Percentiles rank a stretch among this genome's conserved stretches.
Evolutionary conservation across 345 rosid species (phyloP).

Genomic region (Salix koriyanagi): DNA sequence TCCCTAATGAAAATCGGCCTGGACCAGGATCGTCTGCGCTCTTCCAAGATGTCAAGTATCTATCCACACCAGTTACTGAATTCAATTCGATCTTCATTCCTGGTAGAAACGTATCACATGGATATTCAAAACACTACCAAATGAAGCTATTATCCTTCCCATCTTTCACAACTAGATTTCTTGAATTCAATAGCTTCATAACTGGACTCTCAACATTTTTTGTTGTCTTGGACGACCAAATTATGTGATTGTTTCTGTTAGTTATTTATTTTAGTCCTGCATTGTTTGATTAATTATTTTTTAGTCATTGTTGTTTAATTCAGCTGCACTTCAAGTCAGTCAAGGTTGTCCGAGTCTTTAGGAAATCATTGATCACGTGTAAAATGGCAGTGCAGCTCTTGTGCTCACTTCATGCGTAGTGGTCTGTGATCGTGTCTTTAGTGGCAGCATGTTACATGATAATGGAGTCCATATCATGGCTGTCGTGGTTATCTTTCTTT

Average conservation of each 20-base stretch:
- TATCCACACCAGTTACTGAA: neutral
- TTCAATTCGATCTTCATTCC: slow-evolving; percentile 16
- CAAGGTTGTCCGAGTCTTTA: too few relatives aligned
- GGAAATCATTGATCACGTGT: too few relatives aligned
- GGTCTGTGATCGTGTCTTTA: too few relatives aligned
- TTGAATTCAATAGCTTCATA: slow-evolving; percentile 11
- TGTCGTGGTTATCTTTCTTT: too few relatives aligned
- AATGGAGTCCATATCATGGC: too few relatives aligned
- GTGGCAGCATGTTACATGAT: too few relatives aligned
- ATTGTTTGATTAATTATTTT: too few relatives aligned
- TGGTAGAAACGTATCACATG: slow-evolving; percentile 13
- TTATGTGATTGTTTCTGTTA: neutral
- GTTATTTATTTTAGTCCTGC: too few relatives aligned
- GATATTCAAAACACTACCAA: slow-evolving; percentile 28
- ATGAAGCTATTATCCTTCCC: neutral
- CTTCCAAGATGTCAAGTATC: slow-evolving; percentile 19
- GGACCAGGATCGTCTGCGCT: slow-evolving; percentile 12
- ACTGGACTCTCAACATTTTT: neutral
- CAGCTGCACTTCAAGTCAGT: too few relatives aligned
- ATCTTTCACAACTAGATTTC: slow-evolving; percentile 15
- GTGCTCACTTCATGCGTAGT: too few relatives aligned
- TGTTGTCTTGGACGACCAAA: neutral
- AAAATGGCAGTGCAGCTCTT: too few relatives aligned
- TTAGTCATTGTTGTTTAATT: too few relatives aligned
- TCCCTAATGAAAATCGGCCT: slow-evolving; percentile 9